Percentiles rank a stretch among this genome's conserved stretches.
Conservation (phyloP, 1,284 basidiomycete genomes). For the Moesziomyces antarcticus region DNA sequence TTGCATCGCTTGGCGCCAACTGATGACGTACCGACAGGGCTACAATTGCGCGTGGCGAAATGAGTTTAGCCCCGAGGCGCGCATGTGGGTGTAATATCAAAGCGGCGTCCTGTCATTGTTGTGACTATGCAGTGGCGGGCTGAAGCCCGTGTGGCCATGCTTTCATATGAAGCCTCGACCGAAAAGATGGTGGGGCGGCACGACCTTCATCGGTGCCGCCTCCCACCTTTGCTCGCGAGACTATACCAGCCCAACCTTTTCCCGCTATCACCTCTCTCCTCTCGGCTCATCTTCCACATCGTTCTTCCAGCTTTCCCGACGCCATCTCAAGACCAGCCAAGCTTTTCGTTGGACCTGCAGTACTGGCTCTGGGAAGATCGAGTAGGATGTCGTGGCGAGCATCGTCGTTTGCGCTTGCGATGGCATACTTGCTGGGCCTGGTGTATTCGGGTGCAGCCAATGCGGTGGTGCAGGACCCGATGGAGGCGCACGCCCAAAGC, state of each 20-base stretch:
- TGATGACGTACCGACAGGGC: neutral
- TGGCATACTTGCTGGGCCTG: neutral
- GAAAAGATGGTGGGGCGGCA: neutral
- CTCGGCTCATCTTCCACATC: too few species aligned
- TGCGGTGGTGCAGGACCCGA: conserved; percentile 12
- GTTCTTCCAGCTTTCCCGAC: too few species aligned
- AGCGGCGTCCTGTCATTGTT: neutral
- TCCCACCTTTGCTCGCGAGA: too few species aligned
- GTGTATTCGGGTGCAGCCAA: neutral
- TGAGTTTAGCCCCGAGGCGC: neutral
- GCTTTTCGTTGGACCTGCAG: too few species aligned
- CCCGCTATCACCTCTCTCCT: too few species aligned
- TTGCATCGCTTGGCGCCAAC: too few species aligned
- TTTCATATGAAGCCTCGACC: neutral
- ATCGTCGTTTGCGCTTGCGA: neutral
- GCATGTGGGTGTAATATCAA: neutral
- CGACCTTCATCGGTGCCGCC: neutral
- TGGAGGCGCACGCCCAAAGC: conserved; percentile 26
- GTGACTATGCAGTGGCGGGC: neutral
- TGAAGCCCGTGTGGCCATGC: too few species aligned
- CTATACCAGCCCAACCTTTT: too few species aligned
- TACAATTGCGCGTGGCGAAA: neutral
- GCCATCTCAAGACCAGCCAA: too few species aligned
- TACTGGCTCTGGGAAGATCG: too few species aligned
- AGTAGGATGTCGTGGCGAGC: too few species aligned